phyloP scores from a whole-genome alignment of 2,329 filamentous ascomycete species.

The Zasmidium angulare region DNA sequence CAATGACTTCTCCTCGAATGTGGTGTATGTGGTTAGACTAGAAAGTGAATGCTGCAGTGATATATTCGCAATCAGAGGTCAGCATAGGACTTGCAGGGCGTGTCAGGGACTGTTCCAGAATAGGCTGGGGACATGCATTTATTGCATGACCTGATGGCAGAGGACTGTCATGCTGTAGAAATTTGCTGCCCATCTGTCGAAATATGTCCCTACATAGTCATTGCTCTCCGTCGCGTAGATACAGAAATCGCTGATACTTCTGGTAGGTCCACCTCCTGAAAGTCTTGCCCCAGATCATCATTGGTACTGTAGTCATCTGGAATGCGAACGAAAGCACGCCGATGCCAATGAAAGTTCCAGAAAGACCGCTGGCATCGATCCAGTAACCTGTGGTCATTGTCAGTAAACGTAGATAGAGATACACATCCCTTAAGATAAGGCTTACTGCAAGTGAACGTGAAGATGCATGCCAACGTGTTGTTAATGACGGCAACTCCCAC shows the following conservation, averaged over 20 bases:
- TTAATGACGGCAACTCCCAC: conserved; percentile 59
- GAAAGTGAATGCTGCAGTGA: too few species aligned
- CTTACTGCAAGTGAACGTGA: conserved; percentile 48
- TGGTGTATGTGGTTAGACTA: too few species aligned
- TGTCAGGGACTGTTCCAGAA: too few species aligned
- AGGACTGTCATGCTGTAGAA: too few species aligned
- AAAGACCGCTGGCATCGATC: conserved; percentile 48
- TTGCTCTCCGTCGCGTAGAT: conserved; percentile 26
- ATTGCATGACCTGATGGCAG: too few species aligned
- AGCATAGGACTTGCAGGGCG: too few species aligned
- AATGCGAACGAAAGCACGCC: conserved; percentile 53
- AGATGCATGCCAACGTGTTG: conserved; percentile 55
- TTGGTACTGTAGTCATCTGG: conserved; percentile 52
- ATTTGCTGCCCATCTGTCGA: too few species aligned
- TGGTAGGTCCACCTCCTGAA: conserved; percentile 49
- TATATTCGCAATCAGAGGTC: too few species aligned
- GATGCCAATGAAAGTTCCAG: conserved; percentile 54
- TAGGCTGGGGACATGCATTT: too few species aligned
- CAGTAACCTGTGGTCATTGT: conserved; percentile 35
- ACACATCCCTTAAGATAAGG: too few species aligned
- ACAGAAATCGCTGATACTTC: conserved; percentile 25
- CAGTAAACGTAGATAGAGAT: background rate
- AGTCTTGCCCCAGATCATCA: conserved; percentile 56
- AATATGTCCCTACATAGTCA: conserved; percentile 8
- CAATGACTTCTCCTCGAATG: too few species aligned